phyloP scores from a whole-genome alignment of 192 early-diverging fungal genomes.

The Gaertneriomyces semiglobifer region DNA sequence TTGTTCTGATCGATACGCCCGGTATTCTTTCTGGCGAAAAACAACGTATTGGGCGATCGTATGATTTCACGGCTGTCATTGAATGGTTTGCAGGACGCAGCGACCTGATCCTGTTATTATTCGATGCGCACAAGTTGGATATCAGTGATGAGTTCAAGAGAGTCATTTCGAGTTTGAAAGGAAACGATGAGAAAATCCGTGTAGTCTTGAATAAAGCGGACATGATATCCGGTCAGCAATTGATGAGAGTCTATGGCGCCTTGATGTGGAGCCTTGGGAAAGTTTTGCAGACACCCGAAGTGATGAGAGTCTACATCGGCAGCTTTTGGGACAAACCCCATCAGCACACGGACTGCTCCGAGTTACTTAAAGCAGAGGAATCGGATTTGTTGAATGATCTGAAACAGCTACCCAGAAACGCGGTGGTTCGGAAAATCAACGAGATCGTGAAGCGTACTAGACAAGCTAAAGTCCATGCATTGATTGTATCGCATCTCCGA shows the following conservation, averaged over 20 bases:
- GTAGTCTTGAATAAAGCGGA: conserved; percentile 88
- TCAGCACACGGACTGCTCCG: conserved; percentile 66
- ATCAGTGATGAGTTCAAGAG: conserved; percentile 86
- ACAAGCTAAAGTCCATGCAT: conserved; percentile 75
- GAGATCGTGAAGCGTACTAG: conserved; percentile 86
- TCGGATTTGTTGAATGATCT: conserved; percentile 73
- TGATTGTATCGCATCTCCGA: conserved; percentile 78
- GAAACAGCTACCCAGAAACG: conserved; percentile 70
- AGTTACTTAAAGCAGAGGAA: conserved; percentile 70
- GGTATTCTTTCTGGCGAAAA: conserved; percentile 85
- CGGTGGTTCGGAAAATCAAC: conserved; percentile 80
- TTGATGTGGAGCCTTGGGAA: conserved; percentile 92
- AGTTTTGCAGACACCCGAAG: conserved; percentile 84
- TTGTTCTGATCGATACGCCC: conserved; percentile 89
- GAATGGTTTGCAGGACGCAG: conserved; percentile 86
- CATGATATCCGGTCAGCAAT: conserved; percentile 78
- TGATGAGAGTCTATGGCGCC: conserved; percentile 89
- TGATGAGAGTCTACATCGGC: conserved; percentile 72
- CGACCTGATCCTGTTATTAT: conserved; percentile 78
- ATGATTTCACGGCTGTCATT: conserved; percentile 74
- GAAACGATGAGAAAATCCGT: conserved; percentile 83
- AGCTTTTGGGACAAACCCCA: conserved; percentile 77
- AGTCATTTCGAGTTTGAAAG: conserved; percentile 70
- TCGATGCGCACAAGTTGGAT: conserved; percentile 88
- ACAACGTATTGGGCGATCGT: conserved; percentile 74